A percentile compares a stretch with the other conserved stretches of the same genome.
phyloP scores from a whole-genome alignment of 2,329 filamentous ascomycete species.

The Penicillium sp. region DNA sequence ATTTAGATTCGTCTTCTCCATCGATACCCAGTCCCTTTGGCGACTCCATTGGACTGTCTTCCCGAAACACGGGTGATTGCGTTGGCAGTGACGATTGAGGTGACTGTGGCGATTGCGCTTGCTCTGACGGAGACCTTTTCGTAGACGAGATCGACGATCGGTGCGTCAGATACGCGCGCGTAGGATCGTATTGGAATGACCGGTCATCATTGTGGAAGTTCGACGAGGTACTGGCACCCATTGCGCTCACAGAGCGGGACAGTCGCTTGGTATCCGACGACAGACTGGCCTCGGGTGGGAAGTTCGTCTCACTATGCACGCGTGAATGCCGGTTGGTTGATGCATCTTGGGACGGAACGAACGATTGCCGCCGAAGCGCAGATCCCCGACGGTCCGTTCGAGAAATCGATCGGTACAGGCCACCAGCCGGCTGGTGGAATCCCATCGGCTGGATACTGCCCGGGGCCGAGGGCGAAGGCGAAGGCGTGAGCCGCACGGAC shows the following conservation, averaged over 20 bases:
- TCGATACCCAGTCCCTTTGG: slow-evolving; percentile 30
- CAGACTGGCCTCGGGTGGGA: slow-evolving; percentile 42
- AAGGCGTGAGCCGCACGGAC: slow-evolving; percentile 57
- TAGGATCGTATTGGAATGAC: slow-evolving; percentile 35
- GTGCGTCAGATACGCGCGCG: slow-evolving; percentile 33
- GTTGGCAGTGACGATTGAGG: slow-evolving; percentile 3
- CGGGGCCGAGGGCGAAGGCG: slow-evolving; percentile 40
- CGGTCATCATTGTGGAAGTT: slow-evolving; percentile 33
- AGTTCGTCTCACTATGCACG: slow-evolving; percentile 60
- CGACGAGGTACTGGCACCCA: slow-evolving; percentile 37
- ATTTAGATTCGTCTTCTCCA: slow-evolving; percentile 27
- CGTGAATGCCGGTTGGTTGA: slow-evolving; percentile 54
- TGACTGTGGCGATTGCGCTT: slow-evolving; percentile 8
- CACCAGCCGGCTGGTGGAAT: slow-evolving; percentile 37
- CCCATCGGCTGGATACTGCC: slow-evolving; percentile 31
- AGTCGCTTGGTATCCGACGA: slow-evolving; percentile 42
- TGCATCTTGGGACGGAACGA: slow-evolving; percentile 33
- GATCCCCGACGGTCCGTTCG: slow-evolving; percentile 45
- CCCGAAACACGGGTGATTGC: slow-evolving; percentile 11
- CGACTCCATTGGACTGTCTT: slow-evolving; percentile 20
- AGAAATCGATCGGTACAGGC: slow-evolving; percentile 44
- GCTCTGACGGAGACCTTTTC: slow-evolving; percentile 21
- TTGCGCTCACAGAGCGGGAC: slow-evolving; percentile 63
- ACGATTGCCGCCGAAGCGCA: slow-evolving; percentile 44
- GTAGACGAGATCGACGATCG: slow-evolving; percentile 41